Evolutionary conservation across 2,329 filamentous ascomycete species (phyloP).

Genomic region (Exophiala bonariae): DNA sequence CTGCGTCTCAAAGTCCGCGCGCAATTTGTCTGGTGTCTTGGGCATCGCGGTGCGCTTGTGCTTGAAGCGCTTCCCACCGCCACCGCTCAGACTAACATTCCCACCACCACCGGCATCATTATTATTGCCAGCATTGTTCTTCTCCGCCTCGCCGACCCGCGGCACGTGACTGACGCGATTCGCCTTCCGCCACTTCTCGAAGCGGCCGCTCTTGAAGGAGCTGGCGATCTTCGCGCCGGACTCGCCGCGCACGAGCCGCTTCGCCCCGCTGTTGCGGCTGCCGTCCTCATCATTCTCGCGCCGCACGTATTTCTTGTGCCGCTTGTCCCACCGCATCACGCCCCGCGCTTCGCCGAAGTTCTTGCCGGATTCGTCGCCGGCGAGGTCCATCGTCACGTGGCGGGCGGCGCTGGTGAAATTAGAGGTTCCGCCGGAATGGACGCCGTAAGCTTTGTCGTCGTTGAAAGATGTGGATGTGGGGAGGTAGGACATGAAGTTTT

Average conservation of each 20-base stretch:
- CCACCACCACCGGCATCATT: conserved; percentile 7
- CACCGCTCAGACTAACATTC: conserved; percentile 34
- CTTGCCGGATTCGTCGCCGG: conserved; percentile 79
- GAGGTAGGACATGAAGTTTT: conserved; percentile 96
- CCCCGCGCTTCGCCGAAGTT: conserved; percentile 76
- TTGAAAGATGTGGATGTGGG: conserved; percentile 77
- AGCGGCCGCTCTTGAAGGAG: conserved; percentile 87
- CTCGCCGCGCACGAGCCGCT: conserved; percentile 80
- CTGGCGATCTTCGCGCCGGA: conserved; percentile 95
- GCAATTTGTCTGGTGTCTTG: conserved; percentile 87
- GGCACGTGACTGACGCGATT: conserved; percentile 79
- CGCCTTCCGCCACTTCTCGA: conserved; percentile 86
- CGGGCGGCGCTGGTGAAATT: conserved; percentile 90
- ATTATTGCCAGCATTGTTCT: conserved; percentile 38
- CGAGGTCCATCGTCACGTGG: conserved; percentile 81
- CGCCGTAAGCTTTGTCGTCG: conserved; percentile 90
- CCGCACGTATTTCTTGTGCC: conserved; percentile 90
- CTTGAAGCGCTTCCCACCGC: conserved; percentile 65
- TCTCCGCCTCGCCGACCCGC: conserved; percentile 77
- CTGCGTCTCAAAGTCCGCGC: conserved; percentile 85
- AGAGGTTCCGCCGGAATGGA: conserved; percentile 66
- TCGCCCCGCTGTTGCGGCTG: conserved; percentile 58
- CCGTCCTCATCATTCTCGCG: conserved; percentile 94
- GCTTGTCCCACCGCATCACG: conserved; percentile 93
- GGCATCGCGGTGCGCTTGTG: conserved; percentile 87